Evolutionary conservation across 805 yeast genomes (phyloP).

Genomic region (Candida silvicultrix): DNA sequence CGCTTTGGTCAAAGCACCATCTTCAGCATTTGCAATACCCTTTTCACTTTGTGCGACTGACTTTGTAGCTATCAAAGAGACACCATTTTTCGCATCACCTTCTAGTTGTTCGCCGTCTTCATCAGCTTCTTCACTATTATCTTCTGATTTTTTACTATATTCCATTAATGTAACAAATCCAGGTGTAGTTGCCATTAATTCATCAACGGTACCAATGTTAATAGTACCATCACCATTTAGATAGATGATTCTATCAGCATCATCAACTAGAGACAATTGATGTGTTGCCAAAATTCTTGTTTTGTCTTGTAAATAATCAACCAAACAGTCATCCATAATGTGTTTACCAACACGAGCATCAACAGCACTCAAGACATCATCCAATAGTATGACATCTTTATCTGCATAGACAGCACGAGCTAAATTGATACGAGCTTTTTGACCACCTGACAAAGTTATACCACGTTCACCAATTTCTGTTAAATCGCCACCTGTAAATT

Average conservation of each 20-base stretch:
- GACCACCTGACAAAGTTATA: conserved; percentile 91
- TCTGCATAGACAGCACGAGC: conserved; percentile 91
- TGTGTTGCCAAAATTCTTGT: conserved; percentile 75
- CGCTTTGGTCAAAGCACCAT: conserved; percentile 35
- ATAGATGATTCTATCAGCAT: conserved; percentile 60
- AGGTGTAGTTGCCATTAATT: conserved; percentile 33
- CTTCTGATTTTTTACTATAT: conserved; percentile 29
- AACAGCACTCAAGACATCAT: conserved; percentile 72
- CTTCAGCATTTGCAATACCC: conserved; percentile 10
- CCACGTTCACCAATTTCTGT: conserved; percentile 96
- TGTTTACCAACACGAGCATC: conserved; percentile 74
- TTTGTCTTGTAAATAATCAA: conserved; percentile 41
- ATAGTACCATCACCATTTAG: conserved; percentile 56
- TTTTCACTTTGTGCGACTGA: conserved; percentile 4
- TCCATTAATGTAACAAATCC: conserved; percentile 45
- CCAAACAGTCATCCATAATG: conserved; percentile 54
- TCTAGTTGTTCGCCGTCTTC: conserved; percentile 17
- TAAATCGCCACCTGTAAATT: conserved; percentile 76
- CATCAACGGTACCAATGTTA: conserved; percentile 49
- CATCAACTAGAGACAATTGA: conserved; percentile 56
- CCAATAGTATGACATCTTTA: conserved; percentile 56
- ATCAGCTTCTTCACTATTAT: conserved; percentile 22
- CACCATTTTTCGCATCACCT: conserved; percentile 23
- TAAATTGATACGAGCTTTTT: conserved; percentile 85
- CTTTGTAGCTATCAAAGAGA: conserved; percentile 16